Evolutionary conservation across 257 asterid genomes (phyloP).

Genomic region (Coffea canephora): DNA sequence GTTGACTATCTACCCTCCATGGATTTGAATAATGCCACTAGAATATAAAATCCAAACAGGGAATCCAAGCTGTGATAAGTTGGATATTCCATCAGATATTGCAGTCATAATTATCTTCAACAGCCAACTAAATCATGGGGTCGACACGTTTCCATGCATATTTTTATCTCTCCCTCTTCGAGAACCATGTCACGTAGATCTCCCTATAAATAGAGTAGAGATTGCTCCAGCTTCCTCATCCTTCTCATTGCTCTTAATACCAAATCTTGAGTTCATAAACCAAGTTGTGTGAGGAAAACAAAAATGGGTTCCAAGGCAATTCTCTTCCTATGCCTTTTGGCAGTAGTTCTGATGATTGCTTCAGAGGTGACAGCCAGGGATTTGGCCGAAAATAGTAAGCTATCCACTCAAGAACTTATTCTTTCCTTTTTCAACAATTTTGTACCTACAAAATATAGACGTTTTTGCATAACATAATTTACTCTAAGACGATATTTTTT

Average conservation of each 20-base stretch:
- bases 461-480: neutral
- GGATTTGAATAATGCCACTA: no score
- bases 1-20: no score
- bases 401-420: neutral
- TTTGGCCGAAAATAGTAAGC: constrained; percentile 7
- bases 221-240: neutral
- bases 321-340: neutral
- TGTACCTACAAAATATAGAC: no score
- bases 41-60: no score
- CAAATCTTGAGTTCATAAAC: neutral
- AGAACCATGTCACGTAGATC: neutral
- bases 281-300: neutral
- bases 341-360: neutral
- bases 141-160: no score
- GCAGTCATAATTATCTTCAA: no score
- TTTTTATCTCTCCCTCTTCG: no score
- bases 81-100: no score
- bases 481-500: no score
- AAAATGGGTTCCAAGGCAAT: neutral
- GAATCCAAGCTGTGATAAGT: no score
- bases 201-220: neutral
- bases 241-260: neutral
- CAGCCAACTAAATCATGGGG: no score
- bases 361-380: constrained; percentile 1
- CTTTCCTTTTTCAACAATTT: neutral